These are phyloP conservation scores for Gracilaria gracilis DNA, from an alignment of 23 red algal species.

Conservation along the genomic window DNA sequence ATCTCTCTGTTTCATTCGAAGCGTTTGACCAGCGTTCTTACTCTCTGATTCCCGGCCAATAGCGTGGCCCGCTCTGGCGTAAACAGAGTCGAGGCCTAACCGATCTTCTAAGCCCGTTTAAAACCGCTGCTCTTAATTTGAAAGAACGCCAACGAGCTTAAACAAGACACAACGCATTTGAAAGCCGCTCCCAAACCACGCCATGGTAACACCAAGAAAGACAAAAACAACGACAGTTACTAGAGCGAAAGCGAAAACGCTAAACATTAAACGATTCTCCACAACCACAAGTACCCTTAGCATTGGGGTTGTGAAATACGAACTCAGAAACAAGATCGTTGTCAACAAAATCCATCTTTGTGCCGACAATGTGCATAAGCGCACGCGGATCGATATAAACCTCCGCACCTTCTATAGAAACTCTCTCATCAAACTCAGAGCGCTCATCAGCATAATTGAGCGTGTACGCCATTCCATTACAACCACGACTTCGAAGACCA, in stretches of 20 bases:
- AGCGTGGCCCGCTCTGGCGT: too few species aligned
- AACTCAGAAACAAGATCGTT: constrained; percentile 92
- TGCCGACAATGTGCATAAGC: constrained; percentile 95
- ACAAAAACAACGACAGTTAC: not conserved
- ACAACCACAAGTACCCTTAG: constrained; percentile 88
- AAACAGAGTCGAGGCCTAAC: too few species aligned
- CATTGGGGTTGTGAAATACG: constrained; percentile 97
- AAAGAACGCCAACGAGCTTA: too few species aligned
- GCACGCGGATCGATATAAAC: constrained; percentile 89
- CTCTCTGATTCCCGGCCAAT: too few species aligned
- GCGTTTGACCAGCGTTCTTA: too few species aligned
- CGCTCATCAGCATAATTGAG: constrained; percentile 84
- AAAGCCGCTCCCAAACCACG: not conserved
- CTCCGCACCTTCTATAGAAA: constrained; percentile 47
- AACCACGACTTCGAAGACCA: constrained; percentile 87
- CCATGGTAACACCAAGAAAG: too few species aligned
- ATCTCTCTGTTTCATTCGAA: not conserved
- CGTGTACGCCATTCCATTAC: constrained; percentile 91
- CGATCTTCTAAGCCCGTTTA: too few species aligned
- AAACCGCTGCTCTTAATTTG: too few species aligned
- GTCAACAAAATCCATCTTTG: constrained; percentile 95
- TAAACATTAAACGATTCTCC: constrained; percentile 92
- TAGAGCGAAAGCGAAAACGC: not conserved
- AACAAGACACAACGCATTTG: not conserved
- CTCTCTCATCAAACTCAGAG: constrained; percentile 72